A percentile compares a stretch with the other conserved stretches of the same genome.
phyloP scores from a whole-genome alignment of 148 eudicot species.

The Nepenthes mirabilis region DNA sequence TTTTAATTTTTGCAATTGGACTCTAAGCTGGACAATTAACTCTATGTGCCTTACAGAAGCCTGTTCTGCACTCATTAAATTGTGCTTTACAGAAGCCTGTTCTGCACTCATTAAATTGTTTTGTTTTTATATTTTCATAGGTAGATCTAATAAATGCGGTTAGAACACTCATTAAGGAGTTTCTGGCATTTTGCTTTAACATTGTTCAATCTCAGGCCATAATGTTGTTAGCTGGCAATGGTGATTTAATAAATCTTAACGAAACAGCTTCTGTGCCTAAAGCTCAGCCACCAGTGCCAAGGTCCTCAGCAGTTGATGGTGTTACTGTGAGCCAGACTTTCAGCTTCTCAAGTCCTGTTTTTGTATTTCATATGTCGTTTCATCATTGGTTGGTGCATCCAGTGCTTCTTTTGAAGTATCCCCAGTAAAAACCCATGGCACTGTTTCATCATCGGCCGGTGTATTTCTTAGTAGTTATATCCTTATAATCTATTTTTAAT shows the following conservation, averaged over 20 bases:
- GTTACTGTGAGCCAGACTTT: constrained; percentile 6
- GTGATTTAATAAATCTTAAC: constrained; percentile 17
- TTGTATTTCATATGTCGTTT: constrained; percentile 6
- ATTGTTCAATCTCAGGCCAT: constrained; percentile 60
- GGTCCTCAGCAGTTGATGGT: constrained; percentile 9
- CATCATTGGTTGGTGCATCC: constrained; percentile 5
- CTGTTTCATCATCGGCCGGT: not conserved
- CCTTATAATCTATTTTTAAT: no score
- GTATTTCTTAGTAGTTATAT: no score
- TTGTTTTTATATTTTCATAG: no score
- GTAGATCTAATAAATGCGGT: no score
- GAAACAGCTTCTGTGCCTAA: constrained; percentile 12
- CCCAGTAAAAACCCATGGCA: constrained; percentile 6
- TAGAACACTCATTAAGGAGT: not conserved
- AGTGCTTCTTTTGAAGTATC: not conserved
- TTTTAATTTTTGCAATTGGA: no score
- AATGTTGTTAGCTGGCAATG: constrained; percentile 72
- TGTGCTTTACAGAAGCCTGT: no score
- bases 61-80: no score
- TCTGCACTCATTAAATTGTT: no score
- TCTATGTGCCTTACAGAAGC: no score
- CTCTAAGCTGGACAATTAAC: no score
- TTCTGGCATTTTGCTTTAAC: not conserved
- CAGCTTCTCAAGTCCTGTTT: constrained; percentile 11
- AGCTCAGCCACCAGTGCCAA: constrained; percentile 11